Conservation (phyloP, 208 protist species). For the Wallacemonas sp. region DNA sequence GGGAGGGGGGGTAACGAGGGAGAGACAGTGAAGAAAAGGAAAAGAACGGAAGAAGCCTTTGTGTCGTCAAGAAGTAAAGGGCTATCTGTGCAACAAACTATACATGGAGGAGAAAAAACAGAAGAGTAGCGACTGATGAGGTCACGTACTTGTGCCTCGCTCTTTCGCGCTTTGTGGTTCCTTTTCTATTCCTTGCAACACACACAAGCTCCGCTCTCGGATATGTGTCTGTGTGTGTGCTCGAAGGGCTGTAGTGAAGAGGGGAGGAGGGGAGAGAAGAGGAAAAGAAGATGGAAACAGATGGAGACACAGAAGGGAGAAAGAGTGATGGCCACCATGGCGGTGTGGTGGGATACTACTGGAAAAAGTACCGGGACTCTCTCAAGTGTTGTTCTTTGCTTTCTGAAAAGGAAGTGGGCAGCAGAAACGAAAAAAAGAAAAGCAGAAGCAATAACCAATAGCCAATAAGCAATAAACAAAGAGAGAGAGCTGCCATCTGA, state of each 20-base stretch:
- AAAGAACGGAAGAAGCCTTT: constrained; percentile 9
- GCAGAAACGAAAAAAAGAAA: constrained; percentile 19
- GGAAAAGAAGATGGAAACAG: not conserved
- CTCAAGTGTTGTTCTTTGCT: too few relatives aligned
- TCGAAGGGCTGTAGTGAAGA: too few relatives aligned
- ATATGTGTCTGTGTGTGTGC: too few relatives aligned
- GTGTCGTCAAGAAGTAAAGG: too few relatives aligned
- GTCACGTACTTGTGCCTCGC: not conserved
- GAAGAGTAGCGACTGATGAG: not conserved
- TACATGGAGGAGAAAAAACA: constrained; percentile 7
- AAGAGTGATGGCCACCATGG: constrained; percentile 3
- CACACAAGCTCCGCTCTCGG: too few relatives aligned
- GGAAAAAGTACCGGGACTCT: constrained; percentile 7
- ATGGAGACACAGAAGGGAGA: not conserved
- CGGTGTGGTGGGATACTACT: not conserved
- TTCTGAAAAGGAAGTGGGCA: constrained; percentile 7
- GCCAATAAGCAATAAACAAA: too few relatives aligned
- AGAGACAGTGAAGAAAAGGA: not conserved
- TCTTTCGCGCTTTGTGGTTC: too few relatives aligned
- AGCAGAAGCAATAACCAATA: too few relatives aligned
- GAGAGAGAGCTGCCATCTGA: too few relatives aligned
- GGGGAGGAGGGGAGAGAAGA: too few relatives aligned
- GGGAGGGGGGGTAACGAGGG: not conserved
- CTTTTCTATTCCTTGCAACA: too few relatives aligned
- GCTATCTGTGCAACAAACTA: too few relatives aligned